A percentile compares a stretch with the other conserved stretches of the same genome.
These are phyloP conservation scores for Yamadazyma sp. DNA, from an alignment of 1,139 yeast species.

Conservation along the genomic window DNA sequence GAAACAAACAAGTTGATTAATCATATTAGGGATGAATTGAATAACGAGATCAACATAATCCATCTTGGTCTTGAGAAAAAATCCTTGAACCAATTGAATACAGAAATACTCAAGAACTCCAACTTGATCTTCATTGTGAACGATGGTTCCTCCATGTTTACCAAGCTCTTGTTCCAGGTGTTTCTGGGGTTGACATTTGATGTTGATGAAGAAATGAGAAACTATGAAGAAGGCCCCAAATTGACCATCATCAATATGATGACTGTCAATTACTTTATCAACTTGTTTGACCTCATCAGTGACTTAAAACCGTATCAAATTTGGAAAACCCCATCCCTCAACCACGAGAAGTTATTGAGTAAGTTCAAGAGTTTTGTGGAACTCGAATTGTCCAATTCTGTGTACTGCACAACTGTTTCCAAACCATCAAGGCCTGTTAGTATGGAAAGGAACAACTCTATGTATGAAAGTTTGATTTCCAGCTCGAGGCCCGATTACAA, in stretches of 20 bases:
- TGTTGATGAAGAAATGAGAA: conserved; percentile 1
- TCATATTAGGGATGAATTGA: conserved; percentile 13
- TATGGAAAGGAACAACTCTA: conserved; percentile 10
- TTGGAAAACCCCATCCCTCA: conserved; percentile 41
- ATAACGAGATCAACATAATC: conserved; percentile 16
- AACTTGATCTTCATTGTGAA: conserved; percentile 39
- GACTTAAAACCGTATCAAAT: conserved; percentile 37
- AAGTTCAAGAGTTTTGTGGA: conserved; percentile 30
- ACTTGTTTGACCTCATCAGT: conserved; percentile 39
- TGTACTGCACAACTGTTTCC: conserved; percentile 5
- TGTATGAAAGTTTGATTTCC: conserved; percentile 28
- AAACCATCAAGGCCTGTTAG: conserved; percentile 1
- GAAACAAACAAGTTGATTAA: conserved; percentile 26
- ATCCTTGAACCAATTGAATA: conserved; percentile 3
- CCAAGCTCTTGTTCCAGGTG: conserved; percentile 23
- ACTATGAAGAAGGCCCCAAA: conserved; percentile 22
- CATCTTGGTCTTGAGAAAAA: conserved; percentile 18
- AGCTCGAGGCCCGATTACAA: conserved; percentile 30
- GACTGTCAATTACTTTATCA: conserved; percentile 41
- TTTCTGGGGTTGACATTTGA: conserved; percentile 3
- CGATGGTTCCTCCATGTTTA: conserved; percentile 37
- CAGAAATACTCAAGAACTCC: conserved; percentile 19
- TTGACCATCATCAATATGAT: conserved; percentile 42
- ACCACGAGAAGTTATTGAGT: conserved; percentile 23
- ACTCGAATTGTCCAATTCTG: conserved; percentile 21